These are phyloP conservation scores for Cyberlindnera suaveolens DNA, from an alignment of 805 yeast genomes.

Conservation along the genomic window DNA sequence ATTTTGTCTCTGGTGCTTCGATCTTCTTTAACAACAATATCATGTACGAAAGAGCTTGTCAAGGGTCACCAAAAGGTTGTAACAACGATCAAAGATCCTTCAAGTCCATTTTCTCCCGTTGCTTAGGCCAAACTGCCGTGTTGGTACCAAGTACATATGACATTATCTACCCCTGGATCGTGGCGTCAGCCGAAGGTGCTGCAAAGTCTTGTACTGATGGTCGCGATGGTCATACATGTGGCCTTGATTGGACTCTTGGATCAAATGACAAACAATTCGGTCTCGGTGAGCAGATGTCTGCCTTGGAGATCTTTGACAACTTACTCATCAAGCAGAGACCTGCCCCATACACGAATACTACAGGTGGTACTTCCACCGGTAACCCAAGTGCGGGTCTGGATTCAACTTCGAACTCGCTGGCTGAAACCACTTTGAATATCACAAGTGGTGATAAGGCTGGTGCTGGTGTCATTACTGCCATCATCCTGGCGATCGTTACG, in stretches of 20 bases:
- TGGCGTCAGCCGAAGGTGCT: slow-evolving; percentile 56
- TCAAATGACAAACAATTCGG: slow-evolving; percentile 68
- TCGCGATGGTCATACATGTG: slow-evolving; percentile 70
- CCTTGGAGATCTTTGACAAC: slow-evolving; percentile 57
- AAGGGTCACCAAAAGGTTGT: slow-evolving; percentile 38
- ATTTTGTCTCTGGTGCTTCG: slow-evolving; percentile 39
- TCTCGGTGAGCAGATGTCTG: slow-evolving; percentile 73
- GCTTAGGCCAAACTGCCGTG: slow-evolving; percentile 51
- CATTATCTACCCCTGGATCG: slow-evolving; percentile 35
- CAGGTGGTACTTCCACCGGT: slow-evolving; percentile 53
- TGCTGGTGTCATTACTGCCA: slow-evolving; percentile 81
- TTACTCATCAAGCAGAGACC: slow-evolving; percentile 38
- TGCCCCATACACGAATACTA: slow-evolving; percentile 46
- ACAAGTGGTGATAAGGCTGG: slow-evolving; percentile 73
- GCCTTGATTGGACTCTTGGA: slow-evolving; percentile 52
- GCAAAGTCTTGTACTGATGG: slow-evolving; percentile 73
- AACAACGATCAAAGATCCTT: slow-evolving; percentile 75
- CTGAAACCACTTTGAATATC: slow-evolving; percentile 37
- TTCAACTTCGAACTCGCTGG: slow-evolving; percentile 32
- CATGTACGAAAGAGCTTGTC: slow-evolving; percentile 62
- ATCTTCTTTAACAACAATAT: slow-evolving; percentile 43
- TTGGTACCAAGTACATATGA: slow-evolving; percentile 45
- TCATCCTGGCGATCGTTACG: slow-evolving; percentile 52
- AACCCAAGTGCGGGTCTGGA: slow-evolving; percentile 46
- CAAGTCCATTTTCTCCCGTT: slow-evolving; percentile 61